These are phyloP conservation scores for Cercospora nicotianae DNA, from an alignment of 2,329 filamentous ascomycete species.

Conservation along the genomic window DNA sequence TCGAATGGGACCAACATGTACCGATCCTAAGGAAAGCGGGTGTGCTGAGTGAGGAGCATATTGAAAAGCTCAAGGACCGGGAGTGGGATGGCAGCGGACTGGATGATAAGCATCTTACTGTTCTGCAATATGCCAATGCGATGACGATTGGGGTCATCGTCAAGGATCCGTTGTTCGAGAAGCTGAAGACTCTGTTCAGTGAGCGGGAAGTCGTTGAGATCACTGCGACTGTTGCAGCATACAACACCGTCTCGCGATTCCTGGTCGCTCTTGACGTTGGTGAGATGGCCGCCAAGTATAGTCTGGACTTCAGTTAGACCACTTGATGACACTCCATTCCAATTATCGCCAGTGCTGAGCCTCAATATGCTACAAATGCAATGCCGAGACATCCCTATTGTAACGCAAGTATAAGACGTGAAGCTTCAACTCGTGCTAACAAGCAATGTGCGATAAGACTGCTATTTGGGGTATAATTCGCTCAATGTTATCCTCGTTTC, in stretches of 20 bases:
- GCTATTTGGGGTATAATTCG: conserved; percentile 7
- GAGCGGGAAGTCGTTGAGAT: conserved; percentile 79
- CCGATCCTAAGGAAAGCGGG: conserved; percentile 66
- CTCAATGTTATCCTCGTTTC: background rate
- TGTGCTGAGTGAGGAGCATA: conserved; percentile 54
- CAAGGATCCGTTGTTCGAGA: conserved; percentile 64
- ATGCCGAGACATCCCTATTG: background rate
- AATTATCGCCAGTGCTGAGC: background rate
- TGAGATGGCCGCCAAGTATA: conserved; percentile 41
- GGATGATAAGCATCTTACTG: conserved; percentile 64
- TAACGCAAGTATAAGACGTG: background rate
- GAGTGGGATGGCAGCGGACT: conserved; percentile 48
- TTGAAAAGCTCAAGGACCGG: conserved; percentile 46
- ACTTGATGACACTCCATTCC: background rate
- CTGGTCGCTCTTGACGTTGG: conserved; percentile 70
- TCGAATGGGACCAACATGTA: conserved; percentile 79
- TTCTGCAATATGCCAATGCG: conserved; percentile 73
- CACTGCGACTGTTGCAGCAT: conserved; percentile 73
- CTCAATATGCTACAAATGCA: background rate
- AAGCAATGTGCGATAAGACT: background rate
- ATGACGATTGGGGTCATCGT: conserved; percentile 78
- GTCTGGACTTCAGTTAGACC: conserved; percentile 32
- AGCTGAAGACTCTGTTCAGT: conserved; percentile 61
- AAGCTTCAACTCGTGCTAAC: background rate
- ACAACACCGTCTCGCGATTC: conserved; percentile 84